These are phyloP conservation scores for Chlamydomonas applanata DNA, from an alignment of 139 green algal species.

Conservation along the genomic window DNA sequence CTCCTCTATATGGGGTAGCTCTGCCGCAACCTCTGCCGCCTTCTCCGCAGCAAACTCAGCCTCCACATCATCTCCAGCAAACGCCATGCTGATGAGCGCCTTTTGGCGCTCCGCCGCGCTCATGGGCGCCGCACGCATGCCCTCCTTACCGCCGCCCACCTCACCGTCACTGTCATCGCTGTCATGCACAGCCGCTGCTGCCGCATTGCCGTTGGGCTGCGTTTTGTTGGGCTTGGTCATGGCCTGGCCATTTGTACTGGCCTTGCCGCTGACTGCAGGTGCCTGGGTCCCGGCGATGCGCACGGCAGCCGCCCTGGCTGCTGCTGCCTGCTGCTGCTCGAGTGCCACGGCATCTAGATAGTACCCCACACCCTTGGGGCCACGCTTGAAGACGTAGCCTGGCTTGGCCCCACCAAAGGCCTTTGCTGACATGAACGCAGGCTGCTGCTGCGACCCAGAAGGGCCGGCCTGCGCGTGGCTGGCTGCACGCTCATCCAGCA, in stretches of 20 bases:
- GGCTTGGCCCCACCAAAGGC: constrained; percentile 45
- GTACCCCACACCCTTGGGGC: constrained; percentile 65
- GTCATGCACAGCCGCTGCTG: background rate
- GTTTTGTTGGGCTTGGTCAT: too few relatives aligned
- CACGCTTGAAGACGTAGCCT: constrained; percentile 66
- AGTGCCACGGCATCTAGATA: constrained; percentile 42
- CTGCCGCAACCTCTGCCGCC: constrained; percentile 70
- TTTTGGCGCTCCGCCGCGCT: background rate
- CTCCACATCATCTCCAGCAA: constrained; percentile 88
- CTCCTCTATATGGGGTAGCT: constrained; percentile 74
- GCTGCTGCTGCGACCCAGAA: background rate
- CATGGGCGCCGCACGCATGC: constrained; percentile 2
- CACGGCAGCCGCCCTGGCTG: background rate
- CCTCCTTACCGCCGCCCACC: constrained; percentile 10
- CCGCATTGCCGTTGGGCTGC: too few relatives aligned
- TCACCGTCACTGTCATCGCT: background rate
- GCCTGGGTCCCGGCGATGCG: constrained; percentile 12
- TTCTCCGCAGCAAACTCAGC: constrained; percentile 90
- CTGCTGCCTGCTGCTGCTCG: constrained; percentile 1
- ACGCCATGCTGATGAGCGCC: constrained; percentile 17
- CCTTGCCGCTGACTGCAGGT: constrained; percentile 2
- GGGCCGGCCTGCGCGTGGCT: background rate
- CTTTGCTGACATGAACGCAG: constrained; percentile 29
- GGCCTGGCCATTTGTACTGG: background rate
- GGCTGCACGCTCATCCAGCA: too few relatives aligned